These are phyloP conservation scores for Cetraspora pellucida DNA, from an alignment of 192 early-diverging fungal species.

Conservation along the genomic window DNA sequence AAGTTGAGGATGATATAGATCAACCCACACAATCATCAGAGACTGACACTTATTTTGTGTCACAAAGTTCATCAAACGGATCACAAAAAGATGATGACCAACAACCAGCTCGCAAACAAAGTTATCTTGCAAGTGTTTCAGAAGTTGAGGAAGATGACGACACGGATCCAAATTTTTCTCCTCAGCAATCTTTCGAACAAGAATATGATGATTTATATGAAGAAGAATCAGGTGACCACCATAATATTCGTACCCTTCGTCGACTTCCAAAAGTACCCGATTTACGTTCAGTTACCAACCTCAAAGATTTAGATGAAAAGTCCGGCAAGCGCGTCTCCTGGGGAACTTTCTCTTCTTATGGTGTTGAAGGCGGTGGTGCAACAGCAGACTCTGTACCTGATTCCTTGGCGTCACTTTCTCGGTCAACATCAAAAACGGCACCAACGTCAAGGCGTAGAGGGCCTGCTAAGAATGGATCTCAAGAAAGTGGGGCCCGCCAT, in stretches of 20 bases:
- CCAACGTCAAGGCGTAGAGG: not conserved
- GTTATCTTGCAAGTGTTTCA: not conserved
- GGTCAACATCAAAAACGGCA: not conserved
- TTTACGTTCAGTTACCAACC: slow-evolving; percentile 2
- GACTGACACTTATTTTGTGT: not conserved
- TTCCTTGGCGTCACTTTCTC: not conserved
- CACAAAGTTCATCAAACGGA: not conserved
- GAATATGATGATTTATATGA: not conserved
- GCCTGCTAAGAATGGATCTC: not conserved
- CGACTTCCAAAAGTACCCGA: slow-evolving; percentile 11
- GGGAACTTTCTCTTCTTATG: slow-evolving; percentile 1
- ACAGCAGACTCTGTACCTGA: not conserved
- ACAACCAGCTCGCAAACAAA: not conserved
- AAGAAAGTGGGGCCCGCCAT: not conserved
- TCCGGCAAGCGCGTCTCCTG: slow-evolving; percentile 6
- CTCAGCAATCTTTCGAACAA: not conserved
- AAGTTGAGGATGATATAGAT: not conserved
- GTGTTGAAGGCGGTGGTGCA: not conserved
- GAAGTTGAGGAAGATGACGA: not conserved
- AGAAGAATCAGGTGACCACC: not conserved
- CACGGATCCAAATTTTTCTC: not conserved
- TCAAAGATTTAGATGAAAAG: slow-evolving; percentile 20
- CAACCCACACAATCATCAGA: not conserved
- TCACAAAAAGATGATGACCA: not conserved
- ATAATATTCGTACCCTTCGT: not conserved